A percentile compares a stretch with the other conserved stretches of the same genome.
These are phyloP conservation scores for Boechera retrofracta DNA, from an alignment of 345 rosid species.

Conservation along the genomic window DNA sequence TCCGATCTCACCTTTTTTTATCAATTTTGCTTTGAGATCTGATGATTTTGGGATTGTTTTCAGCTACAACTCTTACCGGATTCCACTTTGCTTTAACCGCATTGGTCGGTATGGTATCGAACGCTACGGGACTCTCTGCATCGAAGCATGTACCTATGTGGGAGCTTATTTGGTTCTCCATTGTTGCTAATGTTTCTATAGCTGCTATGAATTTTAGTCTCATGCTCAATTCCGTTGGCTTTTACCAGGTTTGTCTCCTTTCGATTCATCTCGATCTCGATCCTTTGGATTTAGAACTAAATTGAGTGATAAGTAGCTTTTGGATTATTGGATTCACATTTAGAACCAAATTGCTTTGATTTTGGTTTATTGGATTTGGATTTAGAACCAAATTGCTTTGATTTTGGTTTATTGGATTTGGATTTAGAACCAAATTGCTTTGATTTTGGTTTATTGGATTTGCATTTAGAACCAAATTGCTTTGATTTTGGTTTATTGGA, in stretches of 20 bases:
- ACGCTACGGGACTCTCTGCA: slow-evolving; percentile 78
- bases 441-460: background rate
- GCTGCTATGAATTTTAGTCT: slow-evolving; percentile 92
- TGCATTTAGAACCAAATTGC: background rate
- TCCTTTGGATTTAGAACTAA: background rate
- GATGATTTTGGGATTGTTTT: background rate
- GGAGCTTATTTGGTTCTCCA: slow-evolving; percentile 95
- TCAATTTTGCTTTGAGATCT: slow-evolving; percentile 35
- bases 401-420: background rate
- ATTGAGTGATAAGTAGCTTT: background rate
- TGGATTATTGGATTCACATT: background rate
- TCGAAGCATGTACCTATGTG: slow-evolving; percentile 84
- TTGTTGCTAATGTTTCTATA: slow-evolving; percentile 83
- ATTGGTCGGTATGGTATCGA: slow-evolving; percentile 78
- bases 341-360: background rate
- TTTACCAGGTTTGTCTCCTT: slow-evolving; percentile 62
- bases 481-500: background rate
- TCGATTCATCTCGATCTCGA: background rate
- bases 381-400: background rate
- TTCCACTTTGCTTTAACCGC: slow-evolving; percentile 92
- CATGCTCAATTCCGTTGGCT: slow-evolving; percentile 95
- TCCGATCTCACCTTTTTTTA: background rate
- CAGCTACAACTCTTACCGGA: slow-evolving; percentile 89
- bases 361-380: background rate
- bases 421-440: background rate